Base-by-base conservation (phyloP, 2,329 filamentous ascomycete genomes). In the Colletotrichum sp. region DNA sequence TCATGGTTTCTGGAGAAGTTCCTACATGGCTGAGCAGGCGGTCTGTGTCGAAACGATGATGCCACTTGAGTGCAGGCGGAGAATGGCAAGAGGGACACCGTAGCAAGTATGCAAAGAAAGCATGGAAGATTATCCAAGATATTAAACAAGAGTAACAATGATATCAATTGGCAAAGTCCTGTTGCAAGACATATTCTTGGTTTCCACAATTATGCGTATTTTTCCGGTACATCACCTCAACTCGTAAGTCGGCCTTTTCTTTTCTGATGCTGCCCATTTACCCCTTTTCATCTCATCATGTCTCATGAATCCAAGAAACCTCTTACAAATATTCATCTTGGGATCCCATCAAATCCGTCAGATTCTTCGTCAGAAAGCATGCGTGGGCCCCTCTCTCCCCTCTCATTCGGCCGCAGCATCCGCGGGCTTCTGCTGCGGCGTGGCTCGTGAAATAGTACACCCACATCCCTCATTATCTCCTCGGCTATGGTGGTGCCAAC, bases 1-100 rank as follows among this genome's bases (percentile, higher is more conserved):
- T 80, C 82, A 59, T 61, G 77, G 11, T 76, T 81, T 44, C 15
- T 83, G 27, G 25, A 52, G 22, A 36, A 63, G 8, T 82, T 82
- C 57, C 64, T 80, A 6, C 32, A 29, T 9, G 59, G 32, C 12
- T 11, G 32, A 52, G 19, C 5, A 29, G 27, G 8, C 32, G 34
- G 44, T 22, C 52, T 64, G 11, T 32, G 4, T 44, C 6, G 13
- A 3, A 22, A 13, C 5, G 44, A 52, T 13, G 44, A 52, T 52
- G 44, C n/a, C 44, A 13, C n/a, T 7, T 52, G n/a, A 12, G 5
- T 52, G 8, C 44, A 22, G n/a, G 6, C 44, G 6, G 4, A 49
- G 39, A 49, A 52, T 13, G 6, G 44, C n/a, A 6, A 52, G 12
- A 52, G 6, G 6, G 44, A 22, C 12, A 52, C n/a, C n/a, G 12